Base-by-base conservation (phyloP, 208 protist species). In the Endotrypanum monterogeii region DNA sequence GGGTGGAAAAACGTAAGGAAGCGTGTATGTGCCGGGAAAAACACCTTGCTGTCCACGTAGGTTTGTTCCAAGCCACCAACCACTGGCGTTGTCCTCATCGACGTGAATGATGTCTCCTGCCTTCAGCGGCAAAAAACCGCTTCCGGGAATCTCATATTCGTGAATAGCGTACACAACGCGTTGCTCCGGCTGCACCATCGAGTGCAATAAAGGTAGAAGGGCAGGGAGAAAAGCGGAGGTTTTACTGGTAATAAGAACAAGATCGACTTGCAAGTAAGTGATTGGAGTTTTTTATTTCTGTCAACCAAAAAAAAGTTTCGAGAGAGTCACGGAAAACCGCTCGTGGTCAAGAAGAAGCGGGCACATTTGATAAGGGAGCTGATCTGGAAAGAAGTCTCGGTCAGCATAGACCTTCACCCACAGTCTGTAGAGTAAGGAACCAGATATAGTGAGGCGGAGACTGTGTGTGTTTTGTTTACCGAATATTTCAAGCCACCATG, bases 21-120 rank as follows among this genome's bases (percentile, higher is more conserved):
- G 66, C 5, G 85, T 85, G 71, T 89, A 93, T 16, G 91, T 93
- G n/a, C 85, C 91, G 1, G 91, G 91, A 32, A 95, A 85, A 23
- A 95, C 66, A 37, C 91, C 91, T 51, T 84, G 87, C 23, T 70
- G 74, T 0, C 83, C 85, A 2, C 73, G 66, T 23, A 73, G 30
- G 67, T 93, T 95, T 2, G 74, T 62, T 8, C 87, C 91, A 2
- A 87, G 81, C 91, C 91, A 95, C 91, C 91, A 95, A 20, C 91
- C 91, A 50, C 83, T 94, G 1, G 65, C 63, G 50, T 93, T 83
- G 18, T 81, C 72, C 30, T 93, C 91, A 6, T 91, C 51, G 5
- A 93, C 82, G 67, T 84, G 65, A 0, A 95, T n/a, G 35, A 92
- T 39, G 52, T 95, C 91, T 25, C 78, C 71, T 14, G 76, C 80